These are phyloP conservation scores for Oropetium thomaeum DNA, from an alignment of 176 grass and related monocot species.

Conservation along the genomic window DNA sequence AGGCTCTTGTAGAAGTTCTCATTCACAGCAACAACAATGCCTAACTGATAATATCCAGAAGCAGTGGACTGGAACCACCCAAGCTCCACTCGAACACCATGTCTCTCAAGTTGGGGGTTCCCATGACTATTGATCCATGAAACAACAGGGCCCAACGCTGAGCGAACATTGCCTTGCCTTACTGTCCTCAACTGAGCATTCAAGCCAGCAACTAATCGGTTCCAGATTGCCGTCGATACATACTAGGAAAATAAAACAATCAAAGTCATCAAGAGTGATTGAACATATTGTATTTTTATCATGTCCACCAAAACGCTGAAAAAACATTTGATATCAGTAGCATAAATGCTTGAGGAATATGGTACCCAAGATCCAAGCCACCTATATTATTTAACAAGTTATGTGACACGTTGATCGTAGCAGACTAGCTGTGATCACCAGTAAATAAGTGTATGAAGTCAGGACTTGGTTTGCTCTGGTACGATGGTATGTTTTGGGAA, in stretches of 20 bases:
- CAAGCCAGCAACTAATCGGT: conserved; percentile 88
- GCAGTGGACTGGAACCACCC: conserved; percentile 94
- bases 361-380: neutral
- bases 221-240: conserved; percentile 90
- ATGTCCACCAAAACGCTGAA: neutral
- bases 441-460: neutral
- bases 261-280: neutral
- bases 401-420: neutral
- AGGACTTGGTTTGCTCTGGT: neutral
- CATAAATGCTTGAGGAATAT: neutral
- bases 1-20: conserved; percentile 76
- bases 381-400: neutral
- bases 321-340: neutral
- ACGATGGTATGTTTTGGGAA: neutral
- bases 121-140: conserved; percentile 78
- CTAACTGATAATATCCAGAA: conserved; percentile 95
- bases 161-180: conserved; percentile 51
- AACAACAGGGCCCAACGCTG: conserved; percentile 57
- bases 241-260: conserved; percentile 56
- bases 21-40: conserved; percentile 75
- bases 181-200: conserved; percentile 92
- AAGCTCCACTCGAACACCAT: conserved; percentile 80
- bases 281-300: neutral
- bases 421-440: neutral
- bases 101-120: conserved; percentile 74